These are phyloP conservation scores for Amanita rimosa DNA, from an alignment of 768 basidiomycete species.

Conservation along the genomic window DNA sequence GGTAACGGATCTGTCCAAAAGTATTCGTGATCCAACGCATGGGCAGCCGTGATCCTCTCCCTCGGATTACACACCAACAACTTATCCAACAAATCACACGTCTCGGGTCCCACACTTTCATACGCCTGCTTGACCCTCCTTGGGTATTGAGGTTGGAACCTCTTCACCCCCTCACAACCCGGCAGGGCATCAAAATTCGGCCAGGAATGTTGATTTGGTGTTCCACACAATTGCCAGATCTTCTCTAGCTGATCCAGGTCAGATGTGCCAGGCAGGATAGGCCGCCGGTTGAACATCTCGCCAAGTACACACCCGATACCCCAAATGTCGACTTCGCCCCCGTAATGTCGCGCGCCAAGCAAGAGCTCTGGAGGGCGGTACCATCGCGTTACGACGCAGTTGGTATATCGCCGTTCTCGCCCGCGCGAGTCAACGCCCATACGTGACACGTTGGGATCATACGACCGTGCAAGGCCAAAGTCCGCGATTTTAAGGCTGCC, in stretches of 20 bases:
- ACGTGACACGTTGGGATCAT: conserved; percentile 37
- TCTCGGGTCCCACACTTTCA: conserved; percentile 60
- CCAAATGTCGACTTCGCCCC: conserved; percentile 96
- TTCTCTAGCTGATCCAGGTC: conserved; percentile 89
- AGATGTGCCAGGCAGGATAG: conserved; percentile 78
- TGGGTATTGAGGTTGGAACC: conserved; percentile 36
- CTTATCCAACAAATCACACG: conserved; percentile 73
- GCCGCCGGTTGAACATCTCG: conserved; percentile 85
- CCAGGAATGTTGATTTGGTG: conserved; percentile 76
- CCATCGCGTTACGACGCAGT: conserved; percentile 93
- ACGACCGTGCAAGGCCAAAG: conserved; percentile 89
- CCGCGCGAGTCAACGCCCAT: conserved; percentile 28
- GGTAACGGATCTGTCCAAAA: conserved; percentile 90
- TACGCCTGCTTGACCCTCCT: conserved; percentile 48
- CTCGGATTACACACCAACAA: conserved; percentile 76
- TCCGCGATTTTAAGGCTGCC: conserved; percentile 86
- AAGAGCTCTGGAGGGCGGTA: conserved; percentile 91
- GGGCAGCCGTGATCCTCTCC: conserved; percentile 71
- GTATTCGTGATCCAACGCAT: conserved; percentile 88
- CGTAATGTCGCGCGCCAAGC: conserved; percentile 81
- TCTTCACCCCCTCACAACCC: conserved; percentile 70
- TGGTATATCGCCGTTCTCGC: conserved; percentile 74
- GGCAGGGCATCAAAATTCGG: conserved; percentile 66
- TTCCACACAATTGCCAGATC: conserved; percentile 86
- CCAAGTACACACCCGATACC: conserved; percentile 94